Evolutionary conservation across 2,329 filamentous ascomycete species (phyloP).

Genomic region (Stachybotrys elegans): DNA sequence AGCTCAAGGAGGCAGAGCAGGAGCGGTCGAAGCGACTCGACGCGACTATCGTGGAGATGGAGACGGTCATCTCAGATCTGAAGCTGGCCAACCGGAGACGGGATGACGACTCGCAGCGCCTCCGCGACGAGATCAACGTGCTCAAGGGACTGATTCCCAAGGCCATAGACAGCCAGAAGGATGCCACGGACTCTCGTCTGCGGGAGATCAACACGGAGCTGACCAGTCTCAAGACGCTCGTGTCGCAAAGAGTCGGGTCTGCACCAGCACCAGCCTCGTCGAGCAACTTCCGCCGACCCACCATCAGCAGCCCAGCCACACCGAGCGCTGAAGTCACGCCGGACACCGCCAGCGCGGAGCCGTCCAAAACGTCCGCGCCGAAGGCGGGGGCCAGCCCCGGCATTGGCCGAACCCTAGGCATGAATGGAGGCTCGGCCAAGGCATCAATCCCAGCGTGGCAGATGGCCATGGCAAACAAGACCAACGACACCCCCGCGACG

Average conservation of each 20-base stretch:
- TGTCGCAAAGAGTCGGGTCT: conserved; percentile 56
- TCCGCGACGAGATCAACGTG: conserved; percentile 79
- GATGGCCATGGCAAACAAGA: conserved; percentile 61
- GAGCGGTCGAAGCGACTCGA: conserved; percentile 81
- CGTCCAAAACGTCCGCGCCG: conserved; percentile 17
- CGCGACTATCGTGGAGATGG: conserved; percentile 73
- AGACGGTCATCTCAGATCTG: conserved; percentile 74
- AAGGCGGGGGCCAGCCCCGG: conserved; percentile 16
- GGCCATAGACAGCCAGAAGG: conserved; percentile 83
- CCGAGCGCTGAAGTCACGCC: conserved; percentile 8
- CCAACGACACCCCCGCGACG: conserved; percentile 19
- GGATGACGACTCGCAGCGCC: conserved; percentile 80
- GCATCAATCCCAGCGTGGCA: conserved; percentile 79
- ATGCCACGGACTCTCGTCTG: conserved; percentile 72
- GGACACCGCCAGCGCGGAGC: conserved; percentile 24
- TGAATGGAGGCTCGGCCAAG: conserved; percentile 36
- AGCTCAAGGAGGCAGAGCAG: conserved; percentile 81
- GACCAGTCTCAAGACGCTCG: conserved; percentile 85
- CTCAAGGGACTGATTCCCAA: conserved; percentile 84
- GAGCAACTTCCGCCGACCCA: conserved; percentile 17
- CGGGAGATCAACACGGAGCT: conserved; percentile 84
- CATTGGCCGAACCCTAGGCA: conserved; percentile 32
- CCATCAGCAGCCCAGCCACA: conserved; percentile 14
- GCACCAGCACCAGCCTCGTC: conserved; percentile 18
- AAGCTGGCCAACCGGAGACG: conserved; percentile 76